phyloP scores from a whole-genome alignment of 2,329 filamentous ascomycete species.

The Penicillium verrucosum region DNA sequence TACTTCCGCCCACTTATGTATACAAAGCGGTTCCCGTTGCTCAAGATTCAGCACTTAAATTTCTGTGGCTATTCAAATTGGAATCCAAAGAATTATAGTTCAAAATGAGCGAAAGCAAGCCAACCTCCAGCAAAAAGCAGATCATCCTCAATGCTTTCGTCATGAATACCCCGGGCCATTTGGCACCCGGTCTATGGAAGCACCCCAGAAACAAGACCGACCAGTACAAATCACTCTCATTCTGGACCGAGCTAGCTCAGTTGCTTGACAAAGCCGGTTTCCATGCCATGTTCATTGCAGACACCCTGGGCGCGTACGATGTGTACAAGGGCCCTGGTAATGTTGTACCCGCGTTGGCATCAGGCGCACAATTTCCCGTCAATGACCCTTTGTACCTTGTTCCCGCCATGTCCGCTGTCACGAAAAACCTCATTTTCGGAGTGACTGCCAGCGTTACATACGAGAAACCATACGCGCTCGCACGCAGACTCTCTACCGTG shows the following conservation, averaged over 20 bases:
- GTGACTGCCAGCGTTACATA: slow-evolving; percentile 53
- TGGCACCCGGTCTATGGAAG: slow-evolving; percentile 38
- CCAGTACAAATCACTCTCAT: slow-evolving; percentile 36
- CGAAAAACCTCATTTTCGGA: slow-evolving; percentile 46
- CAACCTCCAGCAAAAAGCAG: slow-evolving; percentile 24
- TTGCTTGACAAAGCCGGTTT: slow-evolving; percentile 46
- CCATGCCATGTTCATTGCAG: slow-evolving; percentile 49
- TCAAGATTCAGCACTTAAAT: background rate
- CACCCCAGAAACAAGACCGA: slow-evolving; percentile 30
- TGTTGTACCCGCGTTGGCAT: slow-evolving; percentile 21
- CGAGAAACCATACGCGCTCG: slow-evolving; percentile 52
- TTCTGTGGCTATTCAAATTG: background rate
- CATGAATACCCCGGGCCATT: slow-evolving; percentile 42
- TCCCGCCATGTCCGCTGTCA: slow-evolving; percentile 46
- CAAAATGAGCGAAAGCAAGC: background rate
- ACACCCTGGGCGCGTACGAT: slow-evolving; percentile 45
- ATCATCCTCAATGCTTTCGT: slow-evolving; percentile 45
- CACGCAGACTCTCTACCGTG: slow-evolving; percentile 50
- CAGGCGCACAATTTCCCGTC: slow-evolving; percentile 39
- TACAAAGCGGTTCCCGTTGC: background rate
- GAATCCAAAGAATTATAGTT: background rate
- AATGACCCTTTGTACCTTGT: slow-evolving; percentile 37
- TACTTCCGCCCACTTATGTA: background rate
- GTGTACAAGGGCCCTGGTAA: slow-evolving; percentile 40
- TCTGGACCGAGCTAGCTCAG: slow-evolving; percentile 47